These are phyloP conservation scores for Bombardia bombarda DNA, from an alignment of 495 filamentous ascomycete species.

Conservation along the genomic window DNA sequence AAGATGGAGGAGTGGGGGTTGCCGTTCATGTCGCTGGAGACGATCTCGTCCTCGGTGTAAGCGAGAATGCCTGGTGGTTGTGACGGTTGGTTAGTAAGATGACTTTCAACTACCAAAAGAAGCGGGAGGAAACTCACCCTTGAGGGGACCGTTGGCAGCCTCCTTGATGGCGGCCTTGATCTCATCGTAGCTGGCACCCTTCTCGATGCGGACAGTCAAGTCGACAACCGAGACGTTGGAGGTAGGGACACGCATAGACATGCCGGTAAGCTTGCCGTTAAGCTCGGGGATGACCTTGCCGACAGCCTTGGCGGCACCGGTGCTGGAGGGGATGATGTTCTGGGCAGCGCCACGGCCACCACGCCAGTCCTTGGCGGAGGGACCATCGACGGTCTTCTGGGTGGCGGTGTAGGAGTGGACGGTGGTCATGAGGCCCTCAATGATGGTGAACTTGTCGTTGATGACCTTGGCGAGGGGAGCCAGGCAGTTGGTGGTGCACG, in stretches of 20 bases:
- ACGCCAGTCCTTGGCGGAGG: conserved; percentile 97
- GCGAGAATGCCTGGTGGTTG: conserved; percentile 61
- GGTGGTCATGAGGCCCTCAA: conserved; percentile 99
- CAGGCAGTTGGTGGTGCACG: conserved; percentile 99
- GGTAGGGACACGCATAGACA: conserved; percentile 98
- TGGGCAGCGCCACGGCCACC: conserved; percentile 96
- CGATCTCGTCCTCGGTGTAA: conserved; percentile 96
- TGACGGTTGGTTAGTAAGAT: background rate
- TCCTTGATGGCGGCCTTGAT: conserved; percentile 92
- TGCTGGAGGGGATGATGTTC: conserved; percentile 99
- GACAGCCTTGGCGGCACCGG: conserved; percentile 98
- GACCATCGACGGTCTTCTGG: conserved; percentile 98
- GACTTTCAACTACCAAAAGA: background rate
- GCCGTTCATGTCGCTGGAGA: conserved; percentile 90
- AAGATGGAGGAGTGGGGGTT: conserved; percentile 93
- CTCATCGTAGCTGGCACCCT: conserved; percentile 78
- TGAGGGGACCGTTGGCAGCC: conserved; percentile 73
- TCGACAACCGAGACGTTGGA: conserved; percentile 99
- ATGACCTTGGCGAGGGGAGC: conserved; percentile 98
- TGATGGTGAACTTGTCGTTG: conserved; percentile 92
- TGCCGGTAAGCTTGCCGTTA: conserved; percentile 99
- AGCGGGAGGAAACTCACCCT: conserved; percentile 51
- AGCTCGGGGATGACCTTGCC: conserved; percentile 97
- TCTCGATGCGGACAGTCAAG: conserved; percentile 89
- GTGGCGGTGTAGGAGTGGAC: conserved; percentile 99